Evolutionary conservation across 225 moss, liverwort and hornwort species (phyloP), one percentile per base, ranked within the genome.

Genomic region (Bryoerythrophyllum caledonicum): DNA sequence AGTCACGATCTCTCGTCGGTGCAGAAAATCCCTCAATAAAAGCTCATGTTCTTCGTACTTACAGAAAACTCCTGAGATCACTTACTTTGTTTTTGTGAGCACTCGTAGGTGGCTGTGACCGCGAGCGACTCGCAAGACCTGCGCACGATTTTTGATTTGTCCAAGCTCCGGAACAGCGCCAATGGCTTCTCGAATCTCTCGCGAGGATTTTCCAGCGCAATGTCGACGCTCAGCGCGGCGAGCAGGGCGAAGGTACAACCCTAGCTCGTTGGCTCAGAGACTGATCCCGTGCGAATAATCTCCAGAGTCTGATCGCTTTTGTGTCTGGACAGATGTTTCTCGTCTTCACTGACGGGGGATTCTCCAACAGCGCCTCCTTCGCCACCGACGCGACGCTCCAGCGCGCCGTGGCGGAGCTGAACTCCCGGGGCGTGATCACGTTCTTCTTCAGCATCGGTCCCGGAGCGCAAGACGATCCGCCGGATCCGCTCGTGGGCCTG

Each of bases 361-460:
- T 80, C 24, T 66, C 74, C 4, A 75, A 30, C 7, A 71, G 32
- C 26, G 5, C 24, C 6, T 19, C 17, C 2, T 83, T 74, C 67
- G 53, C 51, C 37, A 20, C 71, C 20, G 56, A 79, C 28, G 14
- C 26, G 13, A 44, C 34, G 5, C 82, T 83, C 21, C 74, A 63
- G 7, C 79, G 78, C 27, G 67, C 71, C 19, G 43, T 83, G 25
- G 70, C 80, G 65, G 44, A 26, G 14, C 71, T 86, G 8, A 77
- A 73, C 26, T 44, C 52, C 19, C 55, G 57, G 3, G 35, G 63
- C 24, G 86, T 83, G 25, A 61, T 80, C 17, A 74, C 82, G 4
- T 86, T 83, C 62, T 83, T 83, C 65, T 83, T 82, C 74, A 86
- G 80, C 77, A 35, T 86, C 40, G 82, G 86, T 6, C 66, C 74